Conservation (phyloP, 2,329 filamentous ascomycete species). For the Fusarium sp. region DNA sequence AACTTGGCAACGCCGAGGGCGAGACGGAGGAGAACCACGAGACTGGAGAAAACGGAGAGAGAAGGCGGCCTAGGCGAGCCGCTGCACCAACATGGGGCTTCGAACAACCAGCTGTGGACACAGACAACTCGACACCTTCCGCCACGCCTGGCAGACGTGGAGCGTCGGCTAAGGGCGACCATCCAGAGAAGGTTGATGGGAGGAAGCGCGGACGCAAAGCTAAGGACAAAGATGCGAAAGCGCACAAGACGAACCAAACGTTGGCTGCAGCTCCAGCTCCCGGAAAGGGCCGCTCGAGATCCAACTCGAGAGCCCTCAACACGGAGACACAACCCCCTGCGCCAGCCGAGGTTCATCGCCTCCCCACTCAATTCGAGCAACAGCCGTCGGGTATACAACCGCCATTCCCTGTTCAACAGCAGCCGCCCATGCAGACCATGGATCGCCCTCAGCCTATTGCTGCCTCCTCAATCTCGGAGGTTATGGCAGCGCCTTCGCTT, state of each 20-base stretch:
- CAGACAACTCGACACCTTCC: slow-evolving; percentile 67
- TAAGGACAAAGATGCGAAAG: slow-evolving; percentile 58
- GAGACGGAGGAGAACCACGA: slow-evolving; percentile 68
- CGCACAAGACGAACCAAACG: slow-evolving; percentile 54
- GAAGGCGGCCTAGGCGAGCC: slow-evolving; percentile 70
- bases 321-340: slow-evolving; percentile 56
- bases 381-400: slow-evolving; percentile 55
- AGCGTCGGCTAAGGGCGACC: slow-evolving; percentile 56
- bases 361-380: slow-evolving; percentile 58
- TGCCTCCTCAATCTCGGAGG: slow-evolving; percentile 59
- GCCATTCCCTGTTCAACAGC: slow-evolving; percentile 52
- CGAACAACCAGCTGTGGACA: slow-evolving; percentile 69
- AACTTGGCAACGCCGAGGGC: slow-evolving; percentile 70
- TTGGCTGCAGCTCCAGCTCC: slow-evolving; percentile 60
- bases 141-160: slow-evolving; percentile 69
- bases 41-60: slow-evolving; percentile 69
- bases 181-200: slow-evolving; percentile 59
- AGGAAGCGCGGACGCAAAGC: slow-evolving; percentile 53
- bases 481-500: slow-evolving; percentile 68
- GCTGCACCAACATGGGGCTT: slow-evolving; percentile 79
- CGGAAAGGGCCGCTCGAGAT: slow-evolving; percentile 64
- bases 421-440: slow-evolving; percentile 42
- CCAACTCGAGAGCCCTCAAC: slow-evolving; percentile 63
- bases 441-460: slow-evolving; percentile 52
- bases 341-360: slow-evolving; percentile 54